Base-by-base conservation (phyloP, 2,329 filamentous ascomycete genomes). In the Claviceps monticola region DNA sequence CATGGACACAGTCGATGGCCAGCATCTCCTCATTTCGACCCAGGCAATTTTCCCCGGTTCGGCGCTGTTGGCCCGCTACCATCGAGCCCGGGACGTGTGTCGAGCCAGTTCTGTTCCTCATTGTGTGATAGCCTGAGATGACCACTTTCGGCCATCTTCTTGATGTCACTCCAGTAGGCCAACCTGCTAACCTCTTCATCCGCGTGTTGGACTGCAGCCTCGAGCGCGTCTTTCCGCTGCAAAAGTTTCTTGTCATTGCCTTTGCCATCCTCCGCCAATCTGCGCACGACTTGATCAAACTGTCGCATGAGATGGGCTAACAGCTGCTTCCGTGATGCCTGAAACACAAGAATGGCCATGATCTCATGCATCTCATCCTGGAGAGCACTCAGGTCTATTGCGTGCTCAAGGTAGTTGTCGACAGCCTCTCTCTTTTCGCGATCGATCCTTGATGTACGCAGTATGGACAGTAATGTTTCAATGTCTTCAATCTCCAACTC, bases 371-470 rank as follows among this genome's bases (percentile, higher is more conserved):
- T 91, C 64, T 83, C 75, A 51, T 84, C 76, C 55, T 84, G 76
- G 19, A 98, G 71, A 55, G 88, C 85, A 51, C 76, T 75, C 29
- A 97, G 71, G 59, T 96, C 88, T 23, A 86, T 81, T 5, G 80
- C 86, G 50, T 93, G 75, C 43, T 82, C 72, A n/a, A 96, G 73
- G 62, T 95, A 98, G 56, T 79, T 86, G 60, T 85, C 82, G 21
- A 96, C 76, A 0, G 84, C 83, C 55, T 91, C 84, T 53, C 94
- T 81, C 71, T 93, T 97, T 70, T 97, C 91, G 37, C 93, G 80
- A 63, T 98, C 93, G 58, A 98, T 88, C 7, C 82, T 78, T 5
- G 85, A 80, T 41, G 70, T 70, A 56, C 82, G 84, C 51, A 98
- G 67, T 2, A 79, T 76, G 21, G 68, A 70, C 70, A 95, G 75